phyloP scores from a whole-genome alignment of 23 red algal genomes.

The Gracilariopsis chorda region DNA sequence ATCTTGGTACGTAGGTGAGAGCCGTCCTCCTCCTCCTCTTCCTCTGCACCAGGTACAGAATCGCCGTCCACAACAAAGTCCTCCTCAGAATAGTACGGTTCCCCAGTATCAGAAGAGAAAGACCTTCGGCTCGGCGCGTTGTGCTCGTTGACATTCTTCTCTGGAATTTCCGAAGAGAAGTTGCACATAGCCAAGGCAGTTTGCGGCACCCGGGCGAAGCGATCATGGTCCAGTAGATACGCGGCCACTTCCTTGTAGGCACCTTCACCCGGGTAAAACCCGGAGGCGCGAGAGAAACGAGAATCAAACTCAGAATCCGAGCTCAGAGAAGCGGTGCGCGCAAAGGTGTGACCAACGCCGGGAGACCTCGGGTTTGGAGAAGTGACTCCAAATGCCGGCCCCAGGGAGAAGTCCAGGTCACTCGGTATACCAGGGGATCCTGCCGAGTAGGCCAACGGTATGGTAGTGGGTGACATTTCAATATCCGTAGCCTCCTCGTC shows the following conservation, averaged over 20 bases:
- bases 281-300: conserved; percentile 21
- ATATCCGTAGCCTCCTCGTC: conserved; percentile 85
- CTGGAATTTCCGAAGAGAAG: conserved; percentile 59
- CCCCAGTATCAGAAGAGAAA: conserved; percentile 8
- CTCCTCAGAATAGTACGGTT: neutral
- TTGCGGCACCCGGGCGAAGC: conserved; percentile 88
- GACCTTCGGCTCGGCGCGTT: neutral
- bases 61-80: neutral
- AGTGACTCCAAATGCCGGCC: neutral
- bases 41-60: neutral
- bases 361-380: conserved; percentile 30
- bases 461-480: conserved; percentile 44
- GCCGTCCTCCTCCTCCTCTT: neutral
- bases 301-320: conserved; percentile 41
- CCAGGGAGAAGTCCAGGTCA: conserved; percentile 30
- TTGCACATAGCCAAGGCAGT: conserved; percentile 80
- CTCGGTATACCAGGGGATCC: conserved; percentile 10
- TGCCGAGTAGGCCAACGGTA: neutral
- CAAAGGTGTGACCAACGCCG: conserved; percentile 13
- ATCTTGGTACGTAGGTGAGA: conserved; percentile 68
- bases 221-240: conserved; percentile 94
- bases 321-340: conserved; percentile 20
- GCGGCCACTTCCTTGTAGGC: conserved; percentile 93
- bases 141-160: neutral
- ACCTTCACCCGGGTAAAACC: conserved; percentile 80